Evolutionary conservation across 148 eudicot species (phyloP), one percentile per base, ranked within the genome.

Genomic region (Chenopodium quinoa): DNA sequence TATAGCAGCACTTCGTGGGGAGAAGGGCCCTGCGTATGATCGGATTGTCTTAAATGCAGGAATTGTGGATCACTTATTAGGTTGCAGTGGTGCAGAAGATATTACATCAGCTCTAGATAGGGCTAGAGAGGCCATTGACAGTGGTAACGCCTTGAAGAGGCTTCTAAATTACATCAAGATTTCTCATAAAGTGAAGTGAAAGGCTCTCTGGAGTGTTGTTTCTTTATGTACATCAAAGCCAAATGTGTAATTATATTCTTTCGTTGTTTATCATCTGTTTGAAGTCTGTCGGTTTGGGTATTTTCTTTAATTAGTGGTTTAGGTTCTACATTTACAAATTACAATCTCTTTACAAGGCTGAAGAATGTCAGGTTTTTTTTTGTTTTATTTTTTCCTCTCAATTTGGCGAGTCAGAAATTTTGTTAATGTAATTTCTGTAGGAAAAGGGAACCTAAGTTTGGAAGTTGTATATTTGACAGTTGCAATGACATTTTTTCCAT

Each of bases 11-110:
- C 89, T 95, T 78, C 87, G 91, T 4, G 99, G 99, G 73, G 92
- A 95, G 83, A 95, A 92, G 84, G 97, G 99, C 44, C 97, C 99
- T 1, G 93, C 97, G 27, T 95, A 95, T 82, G 99, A 95, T 79
- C 90, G 99, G 74, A 88, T 95, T 2, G 86, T 95, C 31, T 86
- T 95, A 69, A 95, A 95, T 40, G 94, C 98, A 56, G 98, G 88
- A 81, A 89, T 95, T 83, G 90, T 86, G 46, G 99, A 95, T 90
- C 99, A 95, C 84, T 92, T 95, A 89, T 89, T 95, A 50, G 99
- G 99, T 48, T 92, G 97, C 80, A 85, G 84, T 32, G 99, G 94
- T 54, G 99, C 99, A 44, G 88, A 90, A 86, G 94, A 95, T 83
- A 82, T 95, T 83, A 71, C 84, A 31, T 44, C 90, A 19, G 99